Evolutionary conservation across 495 filamentous ascomycete genomes (phyloP).

Genomic region (Cercophora sp.): DNA sequence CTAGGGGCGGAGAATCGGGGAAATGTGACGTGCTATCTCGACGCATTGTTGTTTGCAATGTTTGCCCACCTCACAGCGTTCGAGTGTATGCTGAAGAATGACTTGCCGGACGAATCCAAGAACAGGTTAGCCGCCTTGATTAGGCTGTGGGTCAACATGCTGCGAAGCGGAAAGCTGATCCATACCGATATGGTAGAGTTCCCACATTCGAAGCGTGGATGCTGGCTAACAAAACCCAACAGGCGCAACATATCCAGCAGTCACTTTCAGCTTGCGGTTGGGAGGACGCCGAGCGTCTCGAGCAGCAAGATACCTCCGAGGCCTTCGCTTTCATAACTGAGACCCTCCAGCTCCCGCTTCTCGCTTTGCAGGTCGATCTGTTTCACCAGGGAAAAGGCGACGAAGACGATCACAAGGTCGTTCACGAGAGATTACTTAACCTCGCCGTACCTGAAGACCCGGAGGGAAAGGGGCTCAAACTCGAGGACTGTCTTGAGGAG

Average conservation of each 20-base stretch:
- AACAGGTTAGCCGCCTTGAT: constrained; percentile 68
- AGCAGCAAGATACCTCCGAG: constrained; percentile 92
- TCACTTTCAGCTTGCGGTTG: constrained; percentile 86
- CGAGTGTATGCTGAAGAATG: constrained; percentile 71
- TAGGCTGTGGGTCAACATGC: constrained; percentile 88
- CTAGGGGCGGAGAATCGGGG: constrained; percentile 83
- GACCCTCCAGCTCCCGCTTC: constrained; percentile 77
- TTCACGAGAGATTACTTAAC: constrained; percentile 89
- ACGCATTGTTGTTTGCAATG: constrained; percentile 94
- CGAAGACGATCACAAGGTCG: constrained; percentile 85
- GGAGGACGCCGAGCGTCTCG: constrained; percentile 69
- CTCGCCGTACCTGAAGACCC: constrained; percentile 72
- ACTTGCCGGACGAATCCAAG: constrained; percentile 63
- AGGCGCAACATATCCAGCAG: constrained; percentile 82
- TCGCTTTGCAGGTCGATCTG: constrained; percentile 91
- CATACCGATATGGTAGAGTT: constrained; percentile 83
- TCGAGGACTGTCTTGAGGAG: constrained; percentile 87
- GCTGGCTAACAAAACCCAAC: background rate
- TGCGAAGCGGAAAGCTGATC: constrained; percentile 80
- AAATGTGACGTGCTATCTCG: constrained; percentile 85
- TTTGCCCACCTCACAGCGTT: constrained; percentile 86
- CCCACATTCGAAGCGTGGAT: too few species aligned
- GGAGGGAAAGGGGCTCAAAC: constrained; percentile 59
- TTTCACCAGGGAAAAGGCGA: constrained; percentile 85
- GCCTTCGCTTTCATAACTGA: constrained; percentile 94